These are phyloP conservation scores for Fusarium sarcochroum DNA, from an alignment of 2,329 filamentous ascomycete genomes.

Conservation along the genomic window DNA sequence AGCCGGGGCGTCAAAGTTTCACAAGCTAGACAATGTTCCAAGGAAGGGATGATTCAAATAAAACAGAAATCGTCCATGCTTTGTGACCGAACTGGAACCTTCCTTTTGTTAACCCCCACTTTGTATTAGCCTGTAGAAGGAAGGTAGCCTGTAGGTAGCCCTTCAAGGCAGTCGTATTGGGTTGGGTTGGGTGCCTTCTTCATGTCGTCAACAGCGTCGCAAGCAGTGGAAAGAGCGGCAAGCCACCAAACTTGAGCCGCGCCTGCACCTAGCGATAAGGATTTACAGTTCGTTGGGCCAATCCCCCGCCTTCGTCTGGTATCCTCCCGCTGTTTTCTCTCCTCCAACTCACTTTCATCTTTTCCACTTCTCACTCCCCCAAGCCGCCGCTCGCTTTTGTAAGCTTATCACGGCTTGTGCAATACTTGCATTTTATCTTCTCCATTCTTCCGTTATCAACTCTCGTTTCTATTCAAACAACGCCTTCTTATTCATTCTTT, in stretches of 20 bases:
- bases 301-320: slow-evolving; percentile 32
- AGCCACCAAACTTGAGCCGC: slow-evolving; percentile 14
- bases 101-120: slow-evolving; percentile 33
- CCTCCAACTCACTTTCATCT: slow-evolving; percentile 24
- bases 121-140: neutral
- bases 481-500: slow-evolving; percentile 9
- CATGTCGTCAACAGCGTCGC: slow-evolving; percentile 25
- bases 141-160: neutral
- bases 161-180: neutral
- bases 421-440: slow-evolving; percentile 13
- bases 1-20: slow-evolving; percentile 40
- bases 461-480: slow-evolving; percentile 6
- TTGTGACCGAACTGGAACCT: slow-evolving; percentile 35
- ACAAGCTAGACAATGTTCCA: slow-evolving; percentile 19
- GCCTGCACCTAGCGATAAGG: slow-evolving; percentile 35
- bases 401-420: slow-evolving; percentile 31
- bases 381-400: slow-evolving; percentile 10
- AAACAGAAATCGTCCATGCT: slow-evolving; percentile 27
- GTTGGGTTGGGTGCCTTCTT: slow-evolving; percentile 7
- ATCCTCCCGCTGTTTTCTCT: slow-evolving; percentile 24
- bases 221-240: slow-evolving; percentile 32
- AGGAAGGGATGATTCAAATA: slow-evolving; percentile 20
- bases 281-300: slow-evolving; percentile 32
- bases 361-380: slow-evolving; percentile 10
- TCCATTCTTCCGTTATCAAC: neutral